Evolutionary conservation across 2,329 filamentous ascomycete genomes (phyloP), one percentile per base, ranked within the genome.

Genomic region (Plectosphaerella cucumerina): DNA sequence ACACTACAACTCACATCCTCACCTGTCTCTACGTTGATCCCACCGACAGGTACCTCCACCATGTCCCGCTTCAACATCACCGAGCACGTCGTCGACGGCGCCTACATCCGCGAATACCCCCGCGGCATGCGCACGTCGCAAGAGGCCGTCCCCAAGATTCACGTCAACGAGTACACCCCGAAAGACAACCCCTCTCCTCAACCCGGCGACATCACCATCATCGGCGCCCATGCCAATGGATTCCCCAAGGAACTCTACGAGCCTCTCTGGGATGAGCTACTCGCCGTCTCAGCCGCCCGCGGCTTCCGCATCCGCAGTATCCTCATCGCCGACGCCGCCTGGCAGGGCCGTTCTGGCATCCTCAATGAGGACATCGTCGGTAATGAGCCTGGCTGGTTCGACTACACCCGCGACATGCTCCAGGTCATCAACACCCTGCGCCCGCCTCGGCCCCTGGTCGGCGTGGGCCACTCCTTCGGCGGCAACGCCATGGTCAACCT

Each of bases 191-290:
- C 74, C 1, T 68, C 73, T 21, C 87, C 90, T 0, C 76, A 82
- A 55, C 80, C 83, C 1, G 89, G 89, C 33, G 89, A 94, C 67
- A 73, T 97, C 9, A 97, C 90, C 18, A 85, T 97, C 52, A 84
- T 97, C 50, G 90, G 81, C 11, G 86, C 87, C 5, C 92, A 97
- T 70, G 93, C 90, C 47, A 97, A 97, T 72, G 93, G 87, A 11
- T 96, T 97, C 59, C 88, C 90, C 11, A 97, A 97, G 78, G 93
- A 97, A 74, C 70, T 97, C 2, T 97, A 97, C 64, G 92, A 97
- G 62, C 89, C 93, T 0, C 73, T 97, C 0, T 97, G 91, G 88
- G 89, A 93, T 53, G 90, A 96, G 48, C 73, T 97, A 2, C 74
- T 88, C 58, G 69, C 75, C 17, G 31, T 39, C 8, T 21, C 49